These are phyloP conservation scores for Claviceps sp. DNA, from an alignment of 2,329 filamentous ascomycete species.

Conservation along the genomic window DNA sequence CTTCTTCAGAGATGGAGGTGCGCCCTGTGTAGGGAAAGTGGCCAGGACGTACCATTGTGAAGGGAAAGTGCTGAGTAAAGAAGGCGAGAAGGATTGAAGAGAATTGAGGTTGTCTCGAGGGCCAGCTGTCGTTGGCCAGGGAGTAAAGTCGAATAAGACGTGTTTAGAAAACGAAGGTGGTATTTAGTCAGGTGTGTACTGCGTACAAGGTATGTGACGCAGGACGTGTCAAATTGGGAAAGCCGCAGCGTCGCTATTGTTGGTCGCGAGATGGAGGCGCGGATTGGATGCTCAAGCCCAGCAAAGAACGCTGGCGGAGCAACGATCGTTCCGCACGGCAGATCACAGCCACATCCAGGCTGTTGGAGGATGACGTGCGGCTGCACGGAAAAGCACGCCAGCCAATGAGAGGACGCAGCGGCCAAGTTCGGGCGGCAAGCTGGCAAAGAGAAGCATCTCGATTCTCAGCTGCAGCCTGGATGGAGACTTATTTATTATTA, in stretches of 20 bases:
- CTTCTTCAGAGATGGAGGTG: constrained; percentile 3
- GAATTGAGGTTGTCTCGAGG: not conserved
- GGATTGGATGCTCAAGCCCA: not conserved
- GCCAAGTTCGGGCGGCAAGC: too few relatives aligned
- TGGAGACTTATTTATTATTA: not conserved
- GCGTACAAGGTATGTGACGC: not conserved
- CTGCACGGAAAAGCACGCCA: not conserved
- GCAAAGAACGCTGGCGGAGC: not conserved
- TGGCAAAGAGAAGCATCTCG: too few relatives aligned
- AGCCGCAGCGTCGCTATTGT: not conserved
- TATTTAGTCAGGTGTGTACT: not conserved
- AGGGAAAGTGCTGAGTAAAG: not conserved
- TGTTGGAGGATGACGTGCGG: constrained; percentile 1
- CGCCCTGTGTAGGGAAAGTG: not conserved
- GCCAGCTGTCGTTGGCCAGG: constrained; percentile 2
- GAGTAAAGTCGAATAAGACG: not conserved
- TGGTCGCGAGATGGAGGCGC: not conserved
- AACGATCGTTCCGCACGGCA: too few relatives aligned
- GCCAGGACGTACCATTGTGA: constrained; percentile 7
- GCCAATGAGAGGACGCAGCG: not conserved
- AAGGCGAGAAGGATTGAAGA: not conserved
- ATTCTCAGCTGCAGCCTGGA: not conserved
- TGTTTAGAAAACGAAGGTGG: not conserved
- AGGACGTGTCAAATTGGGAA: not conserved
- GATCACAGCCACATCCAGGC: too few relatives aligned